These are phyloP conservation scores for Friedmanniomyces simplex DNA, from an alignment of 495 filamentous ascomycete genomes.

Conservation along the genomic window DNA sequence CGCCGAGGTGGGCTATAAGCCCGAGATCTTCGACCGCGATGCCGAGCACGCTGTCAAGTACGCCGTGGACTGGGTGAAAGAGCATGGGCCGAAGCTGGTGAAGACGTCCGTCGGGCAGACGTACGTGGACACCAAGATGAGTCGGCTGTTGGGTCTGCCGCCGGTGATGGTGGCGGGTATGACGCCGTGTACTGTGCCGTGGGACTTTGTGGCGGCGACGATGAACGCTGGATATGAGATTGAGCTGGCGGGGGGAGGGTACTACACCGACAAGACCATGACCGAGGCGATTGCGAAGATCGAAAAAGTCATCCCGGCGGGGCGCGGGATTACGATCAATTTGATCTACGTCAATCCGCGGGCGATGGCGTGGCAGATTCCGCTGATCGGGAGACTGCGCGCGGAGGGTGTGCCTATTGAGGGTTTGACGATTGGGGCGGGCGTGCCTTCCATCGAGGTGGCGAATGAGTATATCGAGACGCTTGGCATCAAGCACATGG, in stretches of 20 bases:
- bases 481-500: slow-evolving; percentile 86
- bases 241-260: slow-evolving; percentile 83
- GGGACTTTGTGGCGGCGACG: slow-evolving; percentile 91
- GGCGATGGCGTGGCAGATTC: slow-evolving; percentile 97
- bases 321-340: slow-evolving; percentile 87
- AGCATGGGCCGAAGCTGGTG: slow-evolving; percentile 78
- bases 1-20: slow-evolving; percentile 87
- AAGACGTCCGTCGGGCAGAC: slow-evolving; percentile 78
- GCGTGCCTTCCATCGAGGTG: slow-evolving; percentile 87
- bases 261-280: slow-evolving; percentile 85
- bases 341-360: slow-evolving; percentile 94
- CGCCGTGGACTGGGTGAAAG: slow-evolving; percentile 96
- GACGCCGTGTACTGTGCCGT: slow-evolving; percentile 88
- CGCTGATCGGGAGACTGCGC: slow-evolving; percentile 72
- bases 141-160: slow-evolving; percentile 75
- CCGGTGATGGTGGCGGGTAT: slow-evolving; percentile 92
- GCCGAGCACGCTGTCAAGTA: slow-evolving; percentile 86
- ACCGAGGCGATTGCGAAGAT: slow-evolving; percentile 83
- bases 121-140: slow-evolving; percentile 97
- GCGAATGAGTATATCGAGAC: slow-evolving; percentile 90
- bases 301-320: slow-evolving; percentile 74
- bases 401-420: slow-evolving; percentile 87
- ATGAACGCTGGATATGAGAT: slow-evolving; percentile 95
- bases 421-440: slow-evolving; percentile 87
- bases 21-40: slow-evolving; percentile 92